These are phyloP conservation scores for Phytopythium cucurbitacearum DNA, from an alignment of 352 stramenopile genomes.

Conservation along the genomic window DNA sequence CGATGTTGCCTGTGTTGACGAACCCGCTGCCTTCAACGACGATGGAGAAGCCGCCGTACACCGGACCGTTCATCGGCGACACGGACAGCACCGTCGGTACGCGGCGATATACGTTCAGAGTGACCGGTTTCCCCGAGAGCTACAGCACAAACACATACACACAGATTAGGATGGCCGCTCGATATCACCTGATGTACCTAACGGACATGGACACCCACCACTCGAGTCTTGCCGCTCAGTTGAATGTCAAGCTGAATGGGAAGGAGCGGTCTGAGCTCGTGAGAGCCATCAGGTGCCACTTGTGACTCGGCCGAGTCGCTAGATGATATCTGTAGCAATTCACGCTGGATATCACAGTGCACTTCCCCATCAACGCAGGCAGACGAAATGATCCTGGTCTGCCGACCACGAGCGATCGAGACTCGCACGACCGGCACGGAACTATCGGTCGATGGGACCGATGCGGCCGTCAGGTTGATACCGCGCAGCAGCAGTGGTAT, in stretches of 20 bases:
- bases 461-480: constrained; percentile 46
- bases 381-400: constrained; percentile 16
- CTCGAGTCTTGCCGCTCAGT: constrained; percentile 49
- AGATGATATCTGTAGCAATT: constrained; percentile 12
- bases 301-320: background rate
- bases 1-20: constrained; percentile 54
- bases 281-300: background rate
- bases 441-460: constrained; percentile 1
- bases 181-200: background rate
- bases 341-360: constrained; percentile 26
- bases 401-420: constrained; percentile 27
- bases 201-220: constrained; percentile 16
- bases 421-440: constrained; percentile 25
- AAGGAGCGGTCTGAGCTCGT: background rate
- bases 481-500: constrained; percentile 37
- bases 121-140: constrained; percentile 23
- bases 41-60: constrained; percentile 65
- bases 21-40: constrained; percentile 60
- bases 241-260: constrained; percentile 62
- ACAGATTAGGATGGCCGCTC: background rate
- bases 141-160: background rate
- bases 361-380: constrained; percentile 33
- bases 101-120: constrained; percentile 47
- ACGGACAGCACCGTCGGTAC: constrained; percentile 34
- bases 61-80: constrained; percentile 63